These are phyloP conservation scores for Clavariopsis aquatica DNA, from an alignment of 495 filamentous ascomycete genomes.

Conservation along the genomic window DNA sequence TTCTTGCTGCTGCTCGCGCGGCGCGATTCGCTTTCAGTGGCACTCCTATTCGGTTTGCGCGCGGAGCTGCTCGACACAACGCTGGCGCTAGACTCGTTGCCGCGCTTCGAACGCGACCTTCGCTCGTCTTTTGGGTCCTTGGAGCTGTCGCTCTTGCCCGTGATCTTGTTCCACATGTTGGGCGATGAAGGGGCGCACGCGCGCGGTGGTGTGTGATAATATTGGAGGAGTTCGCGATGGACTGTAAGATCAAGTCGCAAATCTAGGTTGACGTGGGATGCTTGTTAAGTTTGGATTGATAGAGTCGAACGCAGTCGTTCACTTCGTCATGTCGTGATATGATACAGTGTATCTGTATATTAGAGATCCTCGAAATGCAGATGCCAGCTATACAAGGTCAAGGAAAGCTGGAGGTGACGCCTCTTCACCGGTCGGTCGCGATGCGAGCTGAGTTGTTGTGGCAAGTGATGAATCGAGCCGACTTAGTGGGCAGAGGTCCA, in stretches of 20 bases:
- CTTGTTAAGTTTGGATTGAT: slow-evolving; percentile 13
- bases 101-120: slow-evolving; percentile 30
- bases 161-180: slow-evolving; percentile 48
- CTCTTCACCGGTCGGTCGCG: slow-evolving; percentile 11
- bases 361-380: slow-evolving; percentile 15
- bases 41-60: slow-evolving; percentile 53
- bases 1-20: slow-evolving; percentile 45
- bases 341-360: not conserved
- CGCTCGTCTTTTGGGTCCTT: slow-evolving; percentile 12
- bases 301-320: slow-evolving; percentile 17
- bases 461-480: slow-evolving; percentile 13
- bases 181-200: not conserved
- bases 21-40: slow-evolving; percentile 56
- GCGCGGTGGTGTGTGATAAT: not conserved
- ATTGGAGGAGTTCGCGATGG: not conserved
- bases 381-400: slow-evolving; percentile 22
- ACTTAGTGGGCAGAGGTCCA: slow-evolving; percentile 1
- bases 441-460: slow-evolving; percentile 33
- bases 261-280: slow-evolving; percentile 13
- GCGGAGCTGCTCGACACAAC: slow-evolving; percentile 45
- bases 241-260: slow-evolving; percentile 16
- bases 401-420: slow-evolving; percentile 18
- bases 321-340: slow-evolving; percentile 35
- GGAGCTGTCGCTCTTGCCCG: slow-evolving; percentile 44
- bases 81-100: slow-evolving; percentile 39